Percentiles rank a stretch among this genome's conserved stretches.
Evolutionary conservation across 2,329 filamentous ascomycete genomes (phyloP).

Genomic region (Teratosphaeria zuluensis): DNA sequence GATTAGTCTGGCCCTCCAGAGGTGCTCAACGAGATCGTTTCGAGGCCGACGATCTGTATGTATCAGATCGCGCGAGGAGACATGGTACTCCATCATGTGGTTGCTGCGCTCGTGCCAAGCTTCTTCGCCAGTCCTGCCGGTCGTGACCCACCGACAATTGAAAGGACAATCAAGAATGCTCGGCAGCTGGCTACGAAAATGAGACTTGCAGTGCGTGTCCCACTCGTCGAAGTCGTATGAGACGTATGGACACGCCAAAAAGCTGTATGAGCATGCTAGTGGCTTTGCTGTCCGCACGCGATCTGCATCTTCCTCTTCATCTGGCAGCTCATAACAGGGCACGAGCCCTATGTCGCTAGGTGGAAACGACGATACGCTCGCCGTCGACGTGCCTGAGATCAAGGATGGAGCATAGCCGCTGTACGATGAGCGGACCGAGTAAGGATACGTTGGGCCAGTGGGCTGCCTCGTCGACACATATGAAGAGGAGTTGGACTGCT

Average conservation of each 20-base stretch:
- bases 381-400: neutral
- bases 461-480: neutral
- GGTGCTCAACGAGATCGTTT: neutral
- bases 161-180: neutral
- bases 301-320: neutral
- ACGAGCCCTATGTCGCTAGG: neutral
- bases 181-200: constrained; percentile 1
- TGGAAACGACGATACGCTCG: neutral
- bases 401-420: neutral
- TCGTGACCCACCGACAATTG: neutral
- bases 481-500: neutral
- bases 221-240: neutral
- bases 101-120: neutral
- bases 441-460: neutral
- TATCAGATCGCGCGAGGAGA: neutral
- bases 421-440: neutral
- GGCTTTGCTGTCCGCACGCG: neutral
- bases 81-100: neutral
- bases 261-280: neutral
- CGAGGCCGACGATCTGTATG: neutral
- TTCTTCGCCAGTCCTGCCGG: neutral
- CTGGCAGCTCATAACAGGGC: neutral
- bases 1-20: neutral
- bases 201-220: constrained; percentile 2
- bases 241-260: neutral